Evolutionary conservation across 306 rosid genomes (phyloP).

Genomic region (Prunus davidiana): DNA sequence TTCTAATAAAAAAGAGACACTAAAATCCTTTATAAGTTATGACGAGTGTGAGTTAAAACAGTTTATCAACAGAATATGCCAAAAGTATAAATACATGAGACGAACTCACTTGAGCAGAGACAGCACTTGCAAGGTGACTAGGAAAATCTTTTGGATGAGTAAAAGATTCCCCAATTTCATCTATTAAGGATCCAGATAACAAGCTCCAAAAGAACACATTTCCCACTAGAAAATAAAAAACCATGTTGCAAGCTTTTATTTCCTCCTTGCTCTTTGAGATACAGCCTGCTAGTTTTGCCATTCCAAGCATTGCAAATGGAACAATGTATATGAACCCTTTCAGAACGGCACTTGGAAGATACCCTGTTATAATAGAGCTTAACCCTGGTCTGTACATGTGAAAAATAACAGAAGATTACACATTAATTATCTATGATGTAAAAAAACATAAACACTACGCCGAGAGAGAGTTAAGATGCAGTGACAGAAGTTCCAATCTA

Average conservation of each 20-base stretch:
- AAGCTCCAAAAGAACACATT: conserved; percentile 84
- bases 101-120: conserved; percentile 72
- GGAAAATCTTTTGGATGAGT: conserved; percentile 65
- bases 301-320: conserved; percentile 81
- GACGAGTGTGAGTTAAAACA: background rate
- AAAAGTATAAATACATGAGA: conserved; percentile 16
- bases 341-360: conserved; percentile 83
- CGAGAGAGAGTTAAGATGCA: background rate
- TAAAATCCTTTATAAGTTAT: background rate
- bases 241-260: conserved; percentile 92
- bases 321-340: conserved; percentile 73
- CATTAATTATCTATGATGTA: background rate
- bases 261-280: conserved; percentile 83
- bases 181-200: conserved; percentile 87
- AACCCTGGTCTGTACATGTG: conserved; percentile 73
- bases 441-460: background rate
- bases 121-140: conserved; percentile 67
- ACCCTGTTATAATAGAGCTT: conserved; percentile 82
- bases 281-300: conserved; percentile 83
- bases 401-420: conserved; percentile 21
- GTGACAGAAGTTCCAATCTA: background rate
- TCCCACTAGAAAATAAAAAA: conserved; percentile 87
- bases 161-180: conserved; percentile 66
- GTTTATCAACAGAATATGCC: background rate
- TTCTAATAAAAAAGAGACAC: background rate